A percentile compares a stretch with the other conserved stretches of the same genome.
Evolutionary conservation across 208 protist genomes (phyloP).

Genomic region (Trypanosoma melophagium): DNA sequence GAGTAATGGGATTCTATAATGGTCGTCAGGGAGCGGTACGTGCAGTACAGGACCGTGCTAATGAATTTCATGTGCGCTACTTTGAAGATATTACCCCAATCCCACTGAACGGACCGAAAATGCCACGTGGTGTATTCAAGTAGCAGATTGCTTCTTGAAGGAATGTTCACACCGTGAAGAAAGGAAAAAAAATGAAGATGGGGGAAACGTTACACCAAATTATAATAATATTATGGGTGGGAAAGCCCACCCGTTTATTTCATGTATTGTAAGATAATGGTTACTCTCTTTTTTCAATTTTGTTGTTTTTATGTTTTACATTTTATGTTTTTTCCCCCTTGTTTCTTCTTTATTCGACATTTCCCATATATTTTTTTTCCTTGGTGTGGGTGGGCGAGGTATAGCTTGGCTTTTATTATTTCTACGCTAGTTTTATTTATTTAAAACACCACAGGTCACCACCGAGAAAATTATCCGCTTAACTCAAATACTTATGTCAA

Average conservation of each 20-base stretch:
- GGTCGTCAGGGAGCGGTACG: constrained; percentile 85
- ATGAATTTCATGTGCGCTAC: constrained; percentile 77
- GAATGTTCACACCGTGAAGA: neutral
- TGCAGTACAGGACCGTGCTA: constrained; percentile 78
- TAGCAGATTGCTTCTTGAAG: too few species aligned
- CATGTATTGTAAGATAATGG: too few species aligned
- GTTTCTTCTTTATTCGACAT: constrained; percentile 8
- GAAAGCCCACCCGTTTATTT: too few species aligned
- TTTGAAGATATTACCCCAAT: constrained; percentile 91
- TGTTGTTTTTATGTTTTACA: too few species aligned
- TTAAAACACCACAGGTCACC: neutral
- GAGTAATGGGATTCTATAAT: constrained; percentile 92
- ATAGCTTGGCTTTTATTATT: constrained; percentile 3
- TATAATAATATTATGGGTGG: too few species aligned
- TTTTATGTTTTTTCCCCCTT: too few species aligned
- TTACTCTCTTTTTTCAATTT: too few species aligned
- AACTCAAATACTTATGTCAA: constrained; percentile 46
- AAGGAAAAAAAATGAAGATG: too few species aligned
- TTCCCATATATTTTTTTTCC: constrained; percentile 1
- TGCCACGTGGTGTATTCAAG: constrained; percentile 82
- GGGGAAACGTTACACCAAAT: too few species aligned
- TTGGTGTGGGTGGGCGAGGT: neutral
- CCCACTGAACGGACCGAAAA: constrained; percentile 86
- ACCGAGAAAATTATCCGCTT: constrained; percentile 45
- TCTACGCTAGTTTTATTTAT: constrained; percentile 8